Conservation (phyloP, 805 yeast species). For the Citeromyces nyonsensis region DNA sequence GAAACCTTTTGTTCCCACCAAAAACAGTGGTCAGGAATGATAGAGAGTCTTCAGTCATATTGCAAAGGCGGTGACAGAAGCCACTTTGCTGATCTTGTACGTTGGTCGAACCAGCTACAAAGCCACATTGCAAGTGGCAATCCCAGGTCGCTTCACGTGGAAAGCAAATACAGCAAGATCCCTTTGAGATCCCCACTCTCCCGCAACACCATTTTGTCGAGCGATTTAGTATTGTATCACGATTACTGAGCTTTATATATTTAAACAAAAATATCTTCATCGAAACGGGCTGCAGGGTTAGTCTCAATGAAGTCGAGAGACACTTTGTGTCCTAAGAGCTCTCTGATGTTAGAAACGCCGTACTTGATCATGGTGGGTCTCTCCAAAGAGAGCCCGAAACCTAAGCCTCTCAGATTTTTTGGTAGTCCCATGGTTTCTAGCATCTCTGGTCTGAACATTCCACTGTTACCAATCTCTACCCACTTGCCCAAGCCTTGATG, state of each 20-base stretch:
- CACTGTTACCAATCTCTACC: constrained; percentile 99
- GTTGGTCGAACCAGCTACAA: no score
- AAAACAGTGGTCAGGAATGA: no score
- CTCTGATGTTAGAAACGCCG: constrained; percentile 91
- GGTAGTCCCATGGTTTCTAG: constrained; percentile 97
- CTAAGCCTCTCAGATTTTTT: constrained; percentile 81
- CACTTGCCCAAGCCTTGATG: constrained; percentile 89
- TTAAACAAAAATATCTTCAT: constrained; percentile 29
- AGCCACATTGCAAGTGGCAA: neutral
- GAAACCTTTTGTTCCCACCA: no score
- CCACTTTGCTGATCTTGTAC: no score
- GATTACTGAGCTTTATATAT: constrained; percentile 8
- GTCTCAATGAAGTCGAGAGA: constrained; percentile 85
- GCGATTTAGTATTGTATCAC: neutral
- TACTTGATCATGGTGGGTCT: constrained; percentile 99
- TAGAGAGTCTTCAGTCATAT: no score
- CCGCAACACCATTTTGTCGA: constrained; percentile 1
- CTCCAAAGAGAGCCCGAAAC: constrained; percentile 95
- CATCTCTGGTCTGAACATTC: constrained; percentile 99
- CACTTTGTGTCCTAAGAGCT: constrained; percentile 93
- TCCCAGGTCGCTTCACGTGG: neutral
- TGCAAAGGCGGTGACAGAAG: no score
- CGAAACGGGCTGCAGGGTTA: constrained; percentile 96
- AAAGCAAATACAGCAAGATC: neutral
- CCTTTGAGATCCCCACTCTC: constrained; percentile 8